Evolutionary conservation across 2,329 filamentous ascomycete genomes (phyloP).

Genomic region (Gaeumannomyces tritici): DNA sequence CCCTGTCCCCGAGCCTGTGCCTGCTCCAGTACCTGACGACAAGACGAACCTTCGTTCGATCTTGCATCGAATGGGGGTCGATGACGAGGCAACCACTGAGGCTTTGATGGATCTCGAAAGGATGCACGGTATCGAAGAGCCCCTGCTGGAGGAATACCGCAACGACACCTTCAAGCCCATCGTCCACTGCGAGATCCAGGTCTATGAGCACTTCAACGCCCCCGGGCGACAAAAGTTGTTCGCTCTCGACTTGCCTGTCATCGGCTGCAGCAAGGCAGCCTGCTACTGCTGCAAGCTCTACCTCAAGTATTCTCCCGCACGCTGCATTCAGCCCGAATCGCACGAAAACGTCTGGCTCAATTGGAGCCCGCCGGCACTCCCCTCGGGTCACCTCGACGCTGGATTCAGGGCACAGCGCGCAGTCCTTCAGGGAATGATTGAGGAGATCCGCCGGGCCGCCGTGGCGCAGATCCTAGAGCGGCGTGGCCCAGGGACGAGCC

Average conservation of each 20-base stretch:
- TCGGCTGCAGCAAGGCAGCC: constrained; percentile 41
- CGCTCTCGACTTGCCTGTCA: constrained; percentile 28
- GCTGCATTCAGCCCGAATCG: constrained; percentile 19
- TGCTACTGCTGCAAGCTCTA: constrained; percentile 40
- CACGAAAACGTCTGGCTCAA: constrained; percentile 30
- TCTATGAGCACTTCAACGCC: constrained; percentile 32
- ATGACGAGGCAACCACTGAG: constrained; percentile 4
- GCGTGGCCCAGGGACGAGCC: neutral
- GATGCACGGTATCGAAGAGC: constrained; percentile 12
- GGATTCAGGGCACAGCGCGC: neutral
- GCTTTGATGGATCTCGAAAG: constrained; percentile 17
- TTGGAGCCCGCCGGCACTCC: constrained; percentile 22
- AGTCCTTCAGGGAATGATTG: neutral
- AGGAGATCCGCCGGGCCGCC: neutral
- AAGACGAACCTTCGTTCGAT: constrained; percentile 20
- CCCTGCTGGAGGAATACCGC: constrained; percentile 16
- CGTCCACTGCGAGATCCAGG: constrained; percentile 35
- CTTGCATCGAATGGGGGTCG: constrained; percentile 17
- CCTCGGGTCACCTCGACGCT: neutral
- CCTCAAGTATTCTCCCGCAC: constrained; percentile 27
- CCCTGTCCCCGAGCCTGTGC: constrained; percentile 13
- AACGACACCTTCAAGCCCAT: constrained; percentile 11
- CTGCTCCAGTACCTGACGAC: constrained; percentile 16
- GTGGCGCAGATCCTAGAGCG: neutral
- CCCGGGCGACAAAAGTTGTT: constrained; percentile 17